Conservation (phyloP, 768 basidiomycete genomes). For the Peribolospora baueri region DNA sequence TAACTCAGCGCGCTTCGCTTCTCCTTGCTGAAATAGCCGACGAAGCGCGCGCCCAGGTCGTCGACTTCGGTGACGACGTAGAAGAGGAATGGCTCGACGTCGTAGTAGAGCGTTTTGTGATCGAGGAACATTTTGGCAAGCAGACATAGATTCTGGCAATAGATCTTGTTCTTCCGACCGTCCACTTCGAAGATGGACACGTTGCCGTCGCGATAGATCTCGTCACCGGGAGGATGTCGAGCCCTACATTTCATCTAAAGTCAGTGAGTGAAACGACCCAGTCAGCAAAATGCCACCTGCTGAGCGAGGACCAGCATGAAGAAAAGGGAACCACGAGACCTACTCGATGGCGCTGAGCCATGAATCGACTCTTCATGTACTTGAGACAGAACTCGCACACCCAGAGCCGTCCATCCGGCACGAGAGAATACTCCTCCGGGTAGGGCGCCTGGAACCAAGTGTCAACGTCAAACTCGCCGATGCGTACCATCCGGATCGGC, state of each 20-base stretch:
- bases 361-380: slow-evolving; percentile 87
- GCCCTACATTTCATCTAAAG: slow-evolving; percentile 75
- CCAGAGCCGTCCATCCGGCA: slow-evolving; percentile 80
- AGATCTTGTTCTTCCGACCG: slow-evolving; percentile 97
- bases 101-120: slow-evolving; percentile 95
- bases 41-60: slow-evolving; percentile 71
- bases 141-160: slow-evolving; percentile 92
- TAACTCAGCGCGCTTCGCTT: slow-evolving; percentile 87
- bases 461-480: slow-evolving; percentile 74
- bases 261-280: background rate
- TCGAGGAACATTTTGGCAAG: slow-evolving; percentile 98
- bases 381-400: slow-evolving; percentile 95
- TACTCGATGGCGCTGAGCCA: slow-evolving; percentile 61
- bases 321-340: slow-evolving; percentile 15
- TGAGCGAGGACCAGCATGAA: background rate
- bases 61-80: slow-evolving; percentile 89
- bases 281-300: background rate
- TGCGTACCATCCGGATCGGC: slow-evolving; percentile 66
- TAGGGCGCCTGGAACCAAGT: slow-evolving; percentile 99
- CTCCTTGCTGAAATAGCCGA: slow-evolving; percentile 98
- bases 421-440: slow-evolving; percentile 82
- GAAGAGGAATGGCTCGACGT: slow-evolving; percentile 96
- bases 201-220: slow-evolving; percentile 74
- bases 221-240: slow-evolving; percentile 88
- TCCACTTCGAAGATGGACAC: slow-evolving; percentile 94